Percentiles rank a stretch among this genome's conserved stretches.
phyloP scores from a whole-genome alignment of 495 filamentous ascomycete species.

The Daldinia grandis region DNA sequence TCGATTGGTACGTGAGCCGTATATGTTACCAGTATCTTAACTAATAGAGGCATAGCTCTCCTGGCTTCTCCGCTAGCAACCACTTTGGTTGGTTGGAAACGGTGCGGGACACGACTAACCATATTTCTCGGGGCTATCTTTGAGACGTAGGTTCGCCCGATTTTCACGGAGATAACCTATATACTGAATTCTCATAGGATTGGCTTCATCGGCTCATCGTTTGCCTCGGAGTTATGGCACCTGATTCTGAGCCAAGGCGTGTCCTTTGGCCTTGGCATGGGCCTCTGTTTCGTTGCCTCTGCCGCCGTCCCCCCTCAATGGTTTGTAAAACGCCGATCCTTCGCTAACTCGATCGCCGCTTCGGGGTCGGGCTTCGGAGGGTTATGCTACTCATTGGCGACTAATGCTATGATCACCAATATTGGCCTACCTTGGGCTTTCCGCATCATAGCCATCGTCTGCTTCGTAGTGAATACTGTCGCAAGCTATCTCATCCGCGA shows the following conservation, averaged over 20 bases:
- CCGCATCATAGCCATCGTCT: slow-evolving; percentile 69
- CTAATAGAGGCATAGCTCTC: slow-evolving; percentile 61
- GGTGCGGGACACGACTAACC: slow-evolving; percentile 62
- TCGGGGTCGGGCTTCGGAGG: slow-evolving; percentile 81
- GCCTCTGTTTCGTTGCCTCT: slow-evolving; percentile 77
- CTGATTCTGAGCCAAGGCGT: slow-evolving; percentile 80
- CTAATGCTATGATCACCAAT: slow-evolving; percentile 66
- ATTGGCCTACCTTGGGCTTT: slow-evolving; percentile 72
- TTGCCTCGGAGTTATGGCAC: slow-evolving; percentile 74
- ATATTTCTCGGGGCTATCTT: slow-evolving; percentile 69
- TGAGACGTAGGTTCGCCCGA: slow-evolving; percentile 55
- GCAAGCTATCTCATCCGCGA: slow-evolving; percentile 69
- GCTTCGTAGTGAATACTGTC: slow-evolving; percentile 65
- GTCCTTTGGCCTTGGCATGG: slow-evolving; percentile 77
- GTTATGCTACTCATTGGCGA: slow-evolving; percentile 65
- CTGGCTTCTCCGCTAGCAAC: slow-evolving; percentile 73
- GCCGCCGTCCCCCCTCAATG: slow-evolving; percentile 79
- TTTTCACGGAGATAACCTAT: not conserved
- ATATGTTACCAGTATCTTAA: not conserved
- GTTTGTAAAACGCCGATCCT: slow-evolving; percentile 73
- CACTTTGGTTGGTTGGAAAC: slow-evolving; percentile 57
- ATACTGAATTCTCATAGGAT: slow-evolving; percentile 32
- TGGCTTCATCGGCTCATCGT: slow-evolving; percentile 71
- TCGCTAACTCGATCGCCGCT: slow-evolving; percentile 77
- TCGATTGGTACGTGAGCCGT: slow-evolving; percentile 53